Percentiles rank a stretch among this genome's conserved stretches.
These are phyloP conservation scores for Alternaria sp. DNA, from an alignment of 2,329 filamentous ascomycete genomes.

Conservation along the genomic window DNA sequence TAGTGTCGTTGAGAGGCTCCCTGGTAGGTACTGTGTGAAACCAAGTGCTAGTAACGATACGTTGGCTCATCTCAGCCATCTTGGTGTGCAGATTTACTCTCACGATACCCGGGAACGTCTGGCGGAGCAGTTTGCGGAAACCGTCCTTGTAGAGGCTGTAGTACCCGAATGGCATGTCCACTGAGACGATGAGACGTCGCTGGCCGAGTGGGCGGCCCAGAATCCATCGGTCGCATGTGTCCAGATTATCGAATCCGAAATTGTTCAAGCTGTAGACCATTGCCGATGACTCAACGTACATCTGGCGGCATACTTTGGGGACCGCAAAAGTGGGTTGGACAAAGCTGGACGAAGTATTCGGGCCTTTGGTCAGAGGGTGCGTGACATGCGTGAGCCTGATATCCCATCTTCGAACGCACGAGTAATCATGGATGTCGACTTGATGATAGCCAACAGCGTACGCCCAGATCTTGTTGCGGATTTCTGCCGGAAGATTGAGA, in stretches of 20 bases:
- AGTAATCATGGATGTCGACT: background rate
- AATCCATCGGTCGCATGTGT: slow-evolving; percentile 13
- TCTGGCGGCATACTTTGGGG: slow-evolving; percentile 16
- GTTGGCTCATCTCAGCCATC: background rate
- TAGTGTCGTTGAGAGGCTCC: background rate
- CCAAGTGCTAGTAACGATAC: background rate
- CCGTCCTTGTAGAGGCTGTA: slow-evolving; percentile 7
- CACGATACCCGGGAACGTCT: slow-evolving; percentile 16
- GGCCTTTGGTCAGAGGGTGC: background rate
- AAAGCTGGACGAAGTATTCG: background rate
- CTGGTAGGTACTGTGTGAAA: background rate
- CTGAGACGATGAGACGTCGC: slow-evolving; percentile 9
- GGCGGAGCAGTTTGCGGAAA: slow-evolving; percentile 5
- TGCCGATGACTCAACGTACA: slow-evolving; percentile 13
- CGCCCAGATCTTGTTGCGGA: slow-evolving; percentile 21
- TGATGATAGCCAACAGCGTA: slow-evolving; percentile 11
- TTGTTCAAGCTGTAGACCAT: slow-evolving; percentile 15
- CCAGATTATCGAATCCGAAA: slow-evolving; percentile 3
- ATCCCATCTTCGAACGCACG: background rate
- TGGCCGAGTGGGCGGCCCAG: slow-evolving; percentile 11
- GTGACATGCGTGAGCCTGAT: background rate
- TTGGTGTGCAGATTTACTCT: slow-evolving; percentile 12
- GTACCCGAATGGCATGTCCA: slow-evolving; percentile 16
- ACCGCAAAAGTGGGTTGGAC: background rate
- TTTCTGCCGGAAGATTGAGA: slow-evolving; percentile 18